phyloP scores from a whole-genome alignment of 1,284 basidiomycete genomes.

The Fomitopsis pinicola region DNA sequence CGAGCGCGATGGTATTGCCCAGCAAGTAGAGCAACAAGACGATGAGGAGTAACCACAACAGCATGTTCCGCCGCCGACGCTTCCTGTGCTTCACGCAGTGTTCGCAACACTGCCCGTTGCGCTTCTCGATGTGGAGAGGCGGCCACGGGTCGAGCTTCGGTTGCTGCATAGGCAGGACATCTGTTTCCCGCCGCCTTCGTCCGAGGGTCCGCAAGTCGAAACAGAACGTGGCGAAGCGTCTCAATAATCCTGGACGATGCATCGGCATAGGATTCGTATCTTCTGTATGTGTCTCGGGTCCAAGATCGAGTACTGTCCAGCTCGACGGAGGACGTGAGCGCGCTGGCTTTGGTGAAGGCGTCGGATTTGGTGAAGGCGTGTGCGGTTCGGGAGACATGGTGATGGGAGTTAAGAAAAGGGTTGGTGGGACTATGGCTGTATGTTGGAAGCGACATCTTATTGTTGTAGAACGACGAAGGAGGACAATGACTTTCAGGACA shows the following conservation, averaged over 20 bases:
- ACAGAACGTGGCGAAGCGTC: conserved; percentile 34
- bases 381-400: background rate
- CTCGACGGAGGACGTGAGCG: background rate
- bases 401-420: too few relatives aligned
- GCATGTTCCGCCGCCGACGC: conserved; percentile 26
- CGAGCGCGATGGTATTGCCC: conserved; percentile 36
- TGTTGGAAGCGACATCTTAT: too few relatives aligned
- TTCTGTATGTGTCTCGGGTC: background rate
- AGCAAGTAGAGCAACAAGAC: conserved; percentile 41
- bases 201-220: conserved; percentile 31
- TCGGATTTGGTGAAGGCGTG: background rate
- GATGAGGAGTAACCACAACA: conserved; percentile 30
- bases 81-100: conserved; percentile 25
- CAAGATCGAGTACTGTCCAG: background rate
- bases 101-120: conserved; percentile 20
- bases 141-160: conserved; percentile 30
- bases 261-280: background rate
- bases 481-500: too few relatives aligned
- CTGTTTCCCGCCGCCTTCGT: conserved; percentile 18
- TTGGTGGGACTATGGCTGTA: too few relatives aligned
- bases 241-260: conserved; percentile 12
- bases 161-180: conserved; percentile 26
- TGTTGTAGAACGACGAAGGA: too few relatives aligned
- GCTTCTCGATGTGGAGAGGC: conserved; percentile 38
- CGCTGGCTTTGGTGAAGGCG: background rate